Base-by-base conservation (phyloP, 768 basidiomycete species). In the Lactarius vividus region DNA sequence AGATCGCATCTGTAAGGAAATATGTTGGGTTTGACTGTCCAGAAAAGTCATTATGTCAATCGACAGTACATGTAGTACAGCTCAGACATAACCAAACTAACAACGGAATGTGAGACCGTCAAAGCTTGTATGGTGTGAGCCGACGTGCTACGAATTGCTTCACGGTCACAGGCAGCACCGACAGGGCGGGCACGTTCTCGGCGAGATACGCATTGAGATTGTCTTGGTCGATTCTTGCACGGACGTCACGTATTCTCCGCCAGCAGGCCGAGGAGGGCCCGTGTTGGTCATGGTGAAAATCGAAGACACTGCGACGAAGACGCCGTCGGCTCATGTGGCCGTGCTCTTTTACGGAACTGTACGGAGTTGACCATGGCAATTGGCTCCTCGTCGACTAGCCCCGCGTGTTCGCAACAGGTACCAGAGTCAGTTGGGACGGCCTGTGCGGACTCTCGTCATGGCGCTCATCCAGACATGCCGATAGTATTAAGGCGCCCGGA, bases 21-120 rank as follows among this genome's bases (percentile, higher is more conserved):
- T 98, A 98, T 0, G 96, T 98, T 0, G 96, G 96, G 73, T 99
- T 99, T 9, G 94, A 94, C 92, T 94, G 75, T 5, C 40, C 54
- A 13, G 9, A 35, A 42, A 10, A 23, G 18, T 46, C 61, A 56
- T 63, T 4, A 49, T 35, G 35, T 40, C 28, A 49, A 33, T 26
- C 18, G 35, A 29, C 37, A 6, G 29, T 29, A 33, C 1, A 11
- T 31, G 8, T 33, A 26, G 15, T 18, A 46, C 4, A 28, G n/a
- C 15, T 52, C 80, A 72, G 76, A 93, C 94, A 86, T 94, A 93
- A 53, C 92, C 94, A 77, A 91, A 94, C 92, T 95, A 4, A 28
- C 28, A n/a, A 28, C 26, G 28, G 61, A 39, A 35, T 26, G 33
- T 59, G 28, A 54, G 60, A 65, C 13, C 20, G 10, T 46, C 37